A percentile compares a stretch with the other conserved stretches of the same genome.
Evolutionary conservation across 2,329 filamentous ascomycete genomes (phyloP).

Genomic region (Phoma sp.): DNA sequence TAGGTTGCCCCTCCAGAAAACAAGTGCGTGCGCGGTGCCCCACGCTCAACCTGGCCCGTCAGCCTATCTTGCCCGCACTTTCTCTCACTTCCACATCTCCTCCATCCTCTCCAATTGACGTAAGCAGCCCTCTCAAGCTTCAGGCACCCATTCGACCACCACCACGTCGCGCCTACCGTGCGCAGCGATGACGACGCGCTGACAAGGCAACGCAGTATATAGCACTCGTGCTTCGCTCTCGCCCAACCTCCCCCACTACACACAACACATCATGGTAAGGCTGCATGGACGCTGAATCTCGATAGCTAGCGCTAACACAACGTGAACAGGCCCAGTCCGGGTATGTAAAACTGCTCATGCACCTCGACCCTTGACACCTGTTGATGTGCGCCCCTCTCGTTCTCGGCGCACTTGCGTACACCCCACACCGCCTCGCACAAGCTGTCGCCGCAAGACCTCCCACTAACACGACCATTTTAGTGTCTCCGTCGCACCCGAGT

Average conservation of each 20-base stretch:
- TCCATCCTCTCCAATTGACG: conserved; percentile 34
- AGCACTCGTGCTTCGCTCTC: conserved; percentile 34
- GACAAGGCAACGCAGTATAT: conserved; percentile 47
- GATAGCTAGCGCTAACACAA: conserved; percentile 25
- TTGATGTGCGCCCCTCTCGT: conserved; percentile 10
- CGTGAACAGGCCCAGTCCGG: conserved; percentile 52
- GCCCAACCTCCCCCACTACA: conserved; percentile 29
- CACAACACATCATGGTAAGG: conserved; percentile 47
- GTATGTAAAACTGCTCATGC: conserved; percentile 44
- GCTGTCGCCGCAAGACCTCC: not conserved
- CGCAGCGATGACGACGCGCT: conserved; percentile 46
- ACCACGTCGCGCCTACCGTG: conserved; percentile 19
- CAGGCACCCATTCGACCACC: conserved; percentile 26
- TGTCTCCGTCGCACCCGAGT: conserved; percentile 75
- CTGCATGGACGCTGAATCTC: not conserved
- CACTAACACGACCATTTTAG: conserved; percentile 54
- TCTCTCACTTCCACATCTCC: conserved; percentile 23
- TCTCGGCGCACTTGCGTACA: conserved; percentile 19
- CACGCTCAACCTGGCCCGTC: too few relatives aligned
- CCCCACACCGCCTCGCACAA: conserved; percentile 7
- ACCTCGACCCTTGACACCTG: conserved; percentile 21
- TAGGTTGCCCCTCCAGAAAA: conserved; percentile 18
- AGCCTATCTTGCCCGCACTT: conserved; percentile 25
- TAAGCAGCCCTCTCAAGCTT: conserved; percentile 29
- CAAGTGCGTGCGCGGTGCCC: too few relatives aligned